Evolutionary conservation across 805 yeast species (phyloP), one percentile per base, ranked within the genome.

Genomic region (Pichia exigua): DNA sequence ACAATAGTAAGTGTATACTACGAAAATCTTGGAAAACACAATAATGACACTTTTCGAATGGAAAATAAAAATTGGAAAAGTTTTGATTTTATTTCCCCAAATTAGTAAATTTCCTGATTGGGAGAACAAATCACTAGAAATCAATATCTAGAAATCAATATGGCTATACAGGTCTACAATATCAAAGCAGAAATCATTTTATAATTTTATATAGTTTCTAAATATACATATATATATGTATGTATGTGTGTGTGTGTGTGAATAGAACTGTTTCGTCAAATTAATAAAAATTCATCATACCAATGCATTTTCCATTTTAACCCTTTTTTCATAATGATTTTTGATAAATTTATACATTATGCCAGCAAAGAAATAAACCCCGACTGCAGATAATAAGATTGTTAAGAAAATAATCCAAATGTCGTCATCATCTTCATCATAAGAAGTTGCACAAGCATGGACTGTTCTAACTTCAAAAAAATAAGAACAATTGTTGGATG

Each of bases 381-480:
- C 64, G 6, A 71, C 55, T 1, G 76, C 77, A 30, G 74, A 68
- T 8, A 69, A 55, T 24, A 73, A 55, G 11, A 84, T 82, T 42
- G 80, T 69, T 18, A 79, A 54, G 57, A 85, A 83, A 46, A 85
- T 81, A 72, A 87, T 79, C 48, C 85, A 74, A 3, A 83, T 81
- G 18, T 83, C 82, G 50, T 78, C 66, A 54, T 85, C 81, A 60
- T 83, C 83, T 13, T 75, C 78, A 58, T 81, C 77, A 48, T 83
- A 81, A 11, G 87, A 81, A 1, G 90, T 84, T 0, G 95, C 87
- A 66, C 97, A 89, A 0, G 95, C 96, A 67, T 83, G 85, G 43
- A 87, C 81, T 4, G 95, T 86, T 57, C 89, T 70, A 32, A 88
- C 89, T 62, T 89, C 96, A 65, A 89, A 89, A 61, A 84, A 78